Base-by-base conservation (phyloP, 306 rosid species). In the Senna siamea region DNA sequence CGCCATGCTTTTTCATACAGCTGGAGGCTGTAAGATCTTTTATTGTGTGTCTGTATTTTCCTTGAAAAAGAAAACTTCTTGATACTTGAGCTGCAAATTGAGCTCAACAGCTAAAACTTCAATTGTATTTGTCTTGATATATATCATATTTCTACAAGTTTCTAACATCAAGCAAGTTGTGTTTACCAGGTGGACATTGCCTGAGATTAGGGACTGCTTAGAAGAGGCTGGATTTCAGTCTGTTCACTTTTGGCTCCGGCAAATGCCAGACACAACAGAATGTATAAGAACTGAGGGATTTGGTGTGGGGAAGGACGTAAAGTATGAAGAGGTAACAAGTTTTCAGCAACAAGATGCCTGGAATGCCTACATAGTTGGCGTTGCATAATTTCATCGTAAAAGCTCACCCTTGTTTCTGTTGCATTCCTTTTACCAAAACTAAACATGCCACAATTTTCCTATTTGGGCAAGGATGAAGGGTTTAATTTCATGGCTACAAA, bases 301-400 rank as follows among this genome's bases (percentile, higher is more conserved):
- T 81, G 92, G 94, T 20, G 74, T 13, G 2, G 96, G 89, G 38
- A 84, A 79, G 68, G 93, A 86, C 63, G 62, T 84, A 76, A 93
- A 87, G 72, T 93, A 89, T 66, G 94, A 91, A 85, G 98, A 93
- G 81, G 79, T 78, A 18, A 79, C 85, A 44, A 79, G 79, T 80
- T 93, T 93, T 78, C 87, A 82, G 76, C 98, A 93, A 72, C 78
- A 79, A 66, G 96, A 91, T 75, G 84, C 96, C 23, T 93, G 97
- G 97, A 93, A 93, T 82, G 98, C 98, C 28, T 93, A 91, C 78
- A 88, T 93, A 9, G 84, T 93, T 47, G 98, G 91, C 28, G 90
- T 93, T 79, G 85, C 81, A 1, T 93, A 88, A 82, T 74, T 75
- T 66, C 75, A 34, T 63, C 63, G 64, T 51, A 26, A 70, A 26